phyloP scores from a whole-genome alignment of 1,284 basidiomycete genomes.

The Cutaneotrichosporon sp. region DNA sequence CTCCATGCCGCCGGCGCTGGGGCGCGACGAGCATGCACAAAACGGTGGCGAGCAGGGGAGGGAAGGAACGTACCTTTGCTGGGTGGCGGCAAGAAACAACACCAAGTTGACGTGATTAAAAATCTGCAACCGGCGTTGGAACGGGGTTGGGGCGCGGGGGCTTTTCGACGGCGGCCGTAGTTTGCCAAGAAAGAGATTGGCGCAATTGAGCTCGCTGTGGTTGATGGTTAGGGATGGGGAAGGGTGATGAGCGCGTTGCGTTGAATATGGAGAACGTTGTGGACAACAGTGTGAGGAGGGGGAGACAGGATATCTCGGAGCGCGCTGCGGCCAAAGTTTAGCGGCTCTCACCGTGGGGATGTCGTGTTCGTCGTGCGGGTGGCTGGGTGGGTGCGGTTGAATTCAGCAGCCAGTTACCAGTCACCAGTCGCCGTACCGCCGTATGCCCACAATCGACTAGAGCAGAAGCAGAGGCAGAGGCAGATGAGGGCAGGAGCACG shows the following conservation, averaged over 20 bases:
- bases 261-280: background rate
- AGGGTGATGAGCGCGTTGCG: background rate
- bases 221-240: background rate
- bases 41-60: background rate
- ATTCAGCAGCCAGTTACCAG: background rate
- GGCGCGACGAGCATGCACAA: background rate
- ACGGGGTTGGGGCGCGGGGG: background rate
- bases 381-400: background rate
- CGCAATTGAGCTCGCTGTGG: background rate
- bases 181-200: background rate
- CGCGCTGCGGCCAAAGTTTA: conserved; percentile 1
- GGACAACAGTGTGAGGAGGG: background rate
- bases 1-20: conserved; percentile 3
- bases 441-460: too few species aligned
- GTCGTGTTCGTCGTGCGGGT: background rate
- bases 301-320: background rate
- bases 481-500: background rate
- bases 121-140: background rate
- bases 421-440: too few species aligned
- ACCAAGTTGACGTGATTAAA: background rate
- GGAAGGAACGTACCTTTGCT: background rate
- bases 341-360: background rate
- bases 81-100: background rate
- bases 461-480: background rate
- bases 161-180: background rate